Base-by-base conservation (phyloP, 306 rosid species). In the Fragaria vesca region DNA sequence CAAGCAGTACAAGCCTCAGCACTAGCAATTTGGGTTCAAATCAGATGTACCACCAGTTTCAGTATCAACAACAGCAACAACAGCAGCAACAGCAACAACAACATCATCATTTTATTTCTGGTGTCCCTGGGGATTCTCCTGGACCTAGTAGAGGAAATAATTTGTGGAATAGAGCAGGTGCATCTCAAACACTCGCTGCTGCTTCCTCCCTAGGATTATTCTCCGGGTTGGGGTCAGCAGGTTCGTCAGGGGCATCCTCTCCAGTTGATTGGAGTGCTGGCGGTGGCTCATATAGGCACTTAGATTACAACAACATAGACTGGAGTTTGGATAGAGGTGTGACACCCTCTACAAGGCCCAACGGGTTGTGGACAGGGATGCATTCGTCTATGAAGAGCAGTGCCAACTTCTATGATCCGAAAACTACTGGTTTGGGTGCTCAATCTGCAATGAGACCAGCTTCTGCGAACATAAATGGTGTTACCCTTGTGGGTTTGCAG, bases 171-270 rank as follows among this genome's bases (percentile, higher is more conserved):
- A 87, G 96, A 82, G 75, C 86, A 15, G 89, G 87, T 82, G 78
- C 91, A 51, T 80, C 91, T 57, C 93, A 97, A 38, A 66, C 89
- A 4, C 83, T 96, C 65, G 93, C 97, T 72, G 91, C 96, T 24
- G 97, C 99, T 46, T 84, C 98, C 43, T 96, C 98, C 48, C 91
- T 96, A 0, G 99, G 99, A 43, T 94, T 96, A n/a, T 96, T 93
- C 88, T 91, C 99, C 2, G 94, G 93, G 69, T 47, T 86, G 78
- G 95, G 98, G 24, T 91, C 96, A 18, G 85, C 91, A 17, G 88
- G 87, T 26, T 82, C 95, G 38, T 88, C 99, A 10, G 97, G 98
- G 78, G 86, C 91, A 45, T 80, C 96, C 36, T 91, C 96, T 78
- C 92, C 91, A 0, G 92, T 90, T 40, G 99, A 93, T 84, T 96